Evolutionary conservation across 257 asterid genomes (phyloP).

Genomic region (Leonotis leonurus): DNA sequence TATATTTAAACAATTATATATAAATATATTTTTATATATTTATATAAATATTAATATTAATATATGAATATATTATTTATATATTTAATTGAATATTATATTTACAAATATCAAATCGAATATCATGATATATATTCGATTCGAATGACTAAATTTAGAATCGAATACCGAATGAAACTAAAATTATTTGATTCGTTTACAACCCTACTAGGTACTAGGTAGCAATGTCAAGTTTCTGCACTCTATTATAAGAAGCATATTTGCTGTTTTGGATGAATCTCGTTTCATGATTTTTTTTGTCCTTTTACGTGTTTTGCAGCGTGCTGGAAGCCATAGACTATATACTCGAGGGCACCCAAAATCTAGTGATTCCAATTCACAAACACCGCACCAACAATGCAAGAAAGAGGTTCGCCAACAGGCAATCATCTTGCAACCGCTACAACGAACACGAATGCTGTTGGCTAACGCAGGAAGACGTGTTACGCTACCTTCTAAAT

Average conservation of each 20-base stretch:
- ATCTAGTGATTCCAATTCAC: slow-evolving; percentile 64
- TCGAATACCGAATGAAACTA: too few species aligned
- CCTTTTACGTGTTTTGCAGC: slow-evolving; percentile 28
- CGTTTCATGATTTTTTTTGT: not conserved
- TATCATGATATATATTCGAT: too few species aligned
- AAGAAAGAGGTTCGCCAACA: slow-evolving; percentile 37
- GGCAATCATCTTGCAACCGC: slow-evolving; percentile 16
- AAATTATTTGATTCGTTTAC: too few species aligned
- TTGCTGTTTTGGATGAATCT: not conserved
- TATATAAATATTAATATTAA: too few species aligned
- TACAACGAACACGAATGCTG: slow-evolving; percentile 44
- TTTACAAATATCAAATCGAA: too few species aligned
- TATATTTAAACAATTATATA: too few species aligned
- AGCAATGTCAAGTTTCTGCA: not conserved
- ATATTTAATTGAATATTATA: too few species aligned
- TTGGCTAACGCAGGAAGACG: slow-evolving; percentile 78
- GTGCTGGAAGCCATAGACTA: slow-evolving; percentile 64
- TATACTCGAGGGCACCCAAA: slow-evolving; percentile 75
- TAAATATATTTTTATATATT: too few species aligned
- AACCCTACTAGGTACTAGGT: too few species aligned
- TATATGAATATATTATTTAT: too few species aligned
- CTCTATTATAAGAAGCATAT: not conserved
- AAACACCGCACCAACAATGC: slow-evolving; percentile 28
- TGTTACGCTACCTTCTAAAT: slow-evolving; percentile 69
- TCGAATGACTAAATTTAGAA: too few species aligned